Conservation (phyloP, 257 asterid genomes). For the Sherardia arvensis region DNA sequence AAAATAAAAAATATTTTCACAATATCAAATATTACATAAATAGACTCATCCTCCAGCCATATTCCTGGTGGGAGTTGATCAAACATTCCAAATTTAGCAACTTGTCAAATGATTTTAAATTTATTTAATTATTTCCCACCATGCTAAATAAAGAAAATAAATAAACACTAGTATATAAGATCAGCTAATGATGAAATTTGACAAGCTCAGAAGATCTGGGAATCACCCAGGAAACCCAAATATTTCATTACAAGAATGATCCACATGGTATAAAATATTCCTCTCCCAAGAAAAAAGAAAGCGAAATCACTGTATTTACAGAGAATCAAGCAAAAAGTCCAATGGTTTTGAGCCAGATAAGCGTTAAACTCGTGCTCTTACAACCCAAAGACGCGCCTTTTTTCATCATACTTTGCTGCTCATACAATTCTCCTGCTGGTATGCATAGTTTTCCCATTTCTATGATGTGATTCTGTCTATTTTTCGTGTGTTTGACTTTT, state of each 20-base stretch:
- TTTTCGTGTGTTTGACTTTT: background rate
- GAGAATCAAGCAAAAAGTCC: background rate
- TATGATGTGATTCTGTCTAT: background rate
- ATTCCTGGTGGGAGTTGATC: too few relatives aligned
- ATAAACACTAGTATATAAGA: background rate
- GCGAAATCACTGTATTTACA: background rate
- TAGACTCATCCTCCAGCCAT: too few relatives aligned
- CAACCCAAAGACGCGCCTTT: slow-evolving; percentile 1
- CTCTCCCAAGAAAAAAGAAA: background rate
- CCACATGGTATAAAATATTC: background rate
- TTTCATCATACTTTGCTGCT: background rate
- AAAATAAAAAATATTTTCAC: too few relatives aligned
- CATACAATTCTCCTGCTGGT: background rate
- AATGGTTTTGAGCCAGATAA: background rate
- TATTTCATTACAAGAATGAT: background rate
- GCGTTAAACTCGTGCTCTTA: background rate
- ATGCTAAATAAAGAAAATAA: too few relatives aligned
- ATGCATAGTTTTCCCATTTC: background rate
- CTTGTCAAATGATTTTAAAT: too few relatives aligned
- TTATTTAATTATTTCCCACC: too few relatives aligned
- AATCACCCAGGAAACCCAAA: background rate
- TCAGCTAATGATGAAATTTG: background rate
- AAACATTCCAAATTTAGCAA: too few relatives aligned
- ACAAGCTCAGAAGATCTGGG: slow-evolving; percentile 5
- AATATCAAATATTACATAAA: too few relatives aligned